A percentile compares a stretch with the other conserved stretches of the same genome.
Conservation (phyloP, 108 stramenopile species). For the Cyclostephanos invisitatus region DNA sequence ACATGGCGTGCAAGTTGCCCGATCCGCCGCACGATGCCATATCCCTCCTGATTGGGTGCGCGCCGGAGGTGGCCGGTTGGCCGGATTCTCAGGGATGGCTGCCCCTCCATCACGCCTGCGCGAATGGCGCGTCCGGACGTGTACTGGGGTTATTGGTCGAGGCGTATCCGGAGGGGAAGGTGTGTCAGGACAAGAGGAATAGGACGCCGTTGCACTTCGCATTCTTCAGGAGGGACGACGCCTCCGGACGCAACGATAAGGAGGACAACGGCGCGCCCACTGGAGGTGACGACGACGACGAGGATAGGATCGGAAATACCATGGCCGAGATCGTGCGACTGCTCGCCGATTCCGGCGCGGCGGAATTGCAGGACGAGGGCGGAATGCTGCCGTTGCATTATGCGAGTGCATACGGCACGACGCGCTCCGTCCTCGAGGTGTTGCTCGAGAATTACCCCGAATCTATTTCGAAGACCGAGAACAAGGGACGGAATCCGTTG, state of each 20-base stretch:
- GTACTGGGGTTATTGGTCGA: slow-evolving; percentile 29
- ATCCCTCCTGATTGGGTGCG: slow-evolving; percentile 49
- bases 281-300: slow-evolving; percentile 18
- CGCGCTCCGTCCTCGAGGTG: slow-evolving; percentile 62
- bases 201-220: slow-evolving; percentile 53
- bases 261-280: background rate
- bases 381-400: slow-evolving; percentile 82
- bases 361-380: slow-evolving; percentile 45
- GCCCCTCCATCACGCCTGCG: slow-evolving; percentile 68
- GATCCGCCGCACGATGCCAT: slow-evolving; percentile 68
- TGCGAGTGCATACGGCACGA: slow-evolving; percentile 80
- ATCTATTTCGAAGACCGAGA: slow-evolving; percentile 57
- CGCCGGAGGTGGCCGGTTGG: slow-evolving; percentile 59
- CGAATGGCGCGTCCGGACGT: slow-evolving; percentile 29
- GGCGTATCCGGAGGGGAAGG: slow-evolving; percentile 35
- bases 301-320: slow-evolving; percentile 25
- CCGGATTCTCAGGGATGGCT: slow-evolving; percentile 74
- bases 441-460: slow-evolving; percentile 71
- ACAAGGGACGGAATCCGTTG: slow-evolving; percentile 78
- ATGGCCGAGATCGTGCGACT: slow-evolving; percentile 45
- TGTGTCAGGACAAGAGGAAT: slow-evolving; percentile 31
- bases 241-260: slow-evolving; percentile 5
- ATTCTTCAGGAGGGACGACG: slow-evolving; percentile 26
- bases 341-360: slow-evolving; percentile 52
- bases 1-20: slow-evolving; percentile 67